phyloP scores from a whole-genome alignment of 2,329 filamentous ascomycete genomes.

The Coleophoma crateriformis region DNA sequence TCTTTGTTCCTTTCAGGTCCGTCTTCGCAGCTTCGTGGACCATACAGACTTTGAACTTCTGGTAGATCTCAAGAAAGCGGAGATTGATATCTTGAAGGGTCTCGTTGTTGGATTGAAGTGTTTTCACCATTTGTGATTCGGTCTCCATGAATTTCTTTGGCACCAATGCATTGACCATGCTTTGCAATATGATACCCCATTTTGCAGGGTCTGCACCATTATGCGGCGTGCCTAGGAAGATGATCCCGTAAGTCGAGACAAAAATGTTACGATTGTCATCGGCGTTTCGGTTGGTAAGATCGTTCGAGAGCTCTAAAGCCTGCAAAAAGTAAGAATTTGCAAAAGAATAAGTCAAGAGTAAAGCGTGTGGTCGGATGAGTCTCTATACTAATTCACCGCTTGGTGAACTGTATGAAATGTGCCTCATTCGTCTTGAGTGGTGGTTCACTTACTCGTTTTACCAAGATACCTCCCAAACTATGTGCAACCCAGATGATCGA shows the following conservation, averaged over 20 bases:
- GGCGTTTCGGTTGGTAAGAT: conserved; percentile 50
- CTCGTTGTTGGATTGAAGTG: conserved; percentile 69
- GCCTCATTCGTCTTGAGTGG: too few relatives aligned
- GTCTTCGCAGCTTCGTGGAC: conserved; percentile 71
- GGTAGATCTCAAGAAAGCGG: conserved; percentile 66
- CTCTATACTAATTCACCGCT: too few relatives aligned
- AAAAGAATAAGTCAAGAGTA: neutral
- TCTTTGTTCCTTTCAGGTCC: conserved; percentile 56
- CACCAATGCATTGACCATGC: conserved; percentile 59
- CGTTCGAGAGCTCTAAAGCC: conserved; percentile 62
- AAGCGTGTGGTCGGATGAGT: neutral
- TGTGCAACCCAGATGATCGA: conserved; percentile 75
- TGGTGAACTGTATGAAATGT: too few relatives aligned
- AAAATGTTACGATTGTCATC: conserved; percentile 64
- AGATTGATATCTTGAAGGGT: conserved; percentile 69
- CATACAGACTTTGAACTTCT: conserved; percentile 69
- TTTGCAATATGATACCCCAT: conserved; percentile 63
- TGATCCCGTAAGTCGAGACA: conserved; percentile 68
- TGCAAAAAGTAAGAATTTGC: neutral
- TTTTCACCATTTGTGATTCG: conserved; percentile 62
- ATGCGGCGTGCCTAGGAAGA: conserved; percentile 76
- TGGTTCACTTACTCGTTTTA: conserved; percentile 44
- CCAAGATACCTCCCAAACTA: conserved; percentile 66
- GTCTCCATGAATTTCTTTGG: conserved; percentile 63
- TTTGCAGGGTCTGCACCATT: conserved; percentile 62